These are phyloP conservation scores for Monilinia polystroma DNA, from an alignment of 2,329 filamentous ascomycete genomes.

Conservation along the genomic window DNA sequence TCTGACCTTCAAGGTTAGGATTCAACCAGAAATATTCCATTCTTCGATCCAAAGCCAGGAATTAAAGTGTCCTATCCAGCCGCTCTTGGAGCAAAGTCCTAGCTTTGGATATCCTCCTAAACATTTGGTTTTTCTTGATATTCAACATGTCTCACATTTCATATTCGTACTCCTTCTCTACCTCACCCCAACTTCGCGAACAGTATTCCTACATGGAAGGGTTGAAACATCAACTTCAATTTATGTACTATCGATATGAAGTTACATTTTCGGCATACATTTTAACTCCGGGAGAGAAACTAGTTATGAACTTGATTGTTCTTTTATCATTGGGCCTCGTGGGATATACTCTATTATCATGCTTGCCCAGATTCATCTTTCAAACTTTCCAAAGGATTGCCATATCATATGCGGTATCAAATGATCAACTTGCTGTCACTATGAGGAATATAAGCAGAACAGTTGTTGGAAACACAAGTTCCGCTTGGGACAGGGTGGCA, in stretches of 20 bases:
- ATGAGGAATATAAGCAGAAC: background rate
- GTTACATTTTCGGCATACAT: slow-evolving; percentile 47
- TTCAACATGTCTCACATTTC: slow-evolving; percentile 2
- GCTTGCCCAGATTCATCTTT: slow-evolving; percentile 19
- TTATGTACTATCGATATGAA: slow-evolving; percentile 45
- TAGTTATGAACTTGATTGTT: slow-evolving; percentile 45
- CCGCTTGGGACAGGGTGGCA: slow-evolving; percentile 7
- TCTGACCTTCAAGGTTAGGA: no score
- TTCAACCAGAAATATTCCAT: no score
- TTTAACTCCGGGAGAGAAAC: slow-evolving; percentile 46
- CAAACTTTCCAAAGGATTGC: slow-evolving; percentile 19
- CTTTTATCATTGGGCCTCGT: slow-evolving; percentile 29
- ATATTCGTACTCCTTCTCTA: background rate
- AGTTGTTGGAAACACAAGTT: slow-evolving; percentile 5
- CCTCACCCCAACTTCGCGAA: background rate
- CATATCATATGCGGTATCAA: slow-evolving; percentile 19
- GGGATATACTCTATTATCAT: slow-evolving; percentile 19
- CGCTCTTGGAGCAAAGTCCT: background rate
- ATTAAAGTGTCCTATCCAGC: background rate
- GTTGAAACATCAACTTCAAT: slow-evolving; percentile 17
- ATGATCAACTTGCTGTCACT: slow-evolving; percentile 11
- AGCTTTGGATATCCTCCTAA: no score
- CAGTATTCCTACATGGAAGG: slow-evolving; percentile 9
- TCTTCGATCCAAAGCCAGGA: background rate
- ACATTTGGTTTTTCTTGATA: no score